Evolutionary conservation across 192 early-diverging fungal genomes (phyloP).

Genomic region (Backusella liffmaniae): DNA sequence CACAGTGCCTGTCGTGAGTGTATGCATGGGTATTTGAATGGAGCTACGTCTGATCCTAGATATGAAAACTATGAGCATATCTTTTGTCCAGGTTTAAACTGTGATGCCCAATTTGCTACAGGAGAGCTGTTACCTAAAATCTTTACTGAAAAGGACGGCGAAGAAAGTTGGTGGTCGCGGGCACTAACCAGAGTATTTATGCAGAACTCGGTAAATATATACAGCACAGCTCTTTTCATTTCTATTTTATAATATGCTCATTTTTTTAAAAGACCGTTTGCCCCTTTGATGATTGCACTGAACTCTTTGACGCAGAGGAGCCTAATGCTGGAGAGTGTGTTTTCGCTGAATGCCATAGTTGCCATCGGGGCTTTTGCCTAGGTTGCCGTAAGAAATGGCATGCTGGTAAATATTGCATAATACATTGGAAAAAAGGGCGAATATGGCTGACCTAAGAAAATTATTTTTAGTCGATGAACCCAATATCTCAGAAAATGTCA

Average conservation of each 20-base stretch:
- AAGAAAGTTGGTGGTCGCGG: background rate
- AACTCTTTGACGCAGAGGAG: background rate
- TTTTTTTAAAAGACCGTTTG: background rate
- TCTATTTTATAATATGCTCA: background rate
- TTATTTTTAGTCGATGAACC: background rate
- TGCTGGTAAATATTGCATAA: background rate
- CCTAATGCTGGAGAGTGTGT: background rate
- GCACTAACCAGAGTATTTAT: background rate
- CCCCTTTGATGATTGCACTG: background rate
- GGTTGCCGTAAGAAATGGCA: background rate
- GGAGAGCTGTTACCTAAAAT: background rate
- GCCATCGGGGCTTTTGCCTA: slow-evolving; percentile 4
- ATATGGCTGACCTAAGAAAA: background rate
- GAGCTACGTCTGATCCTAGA: background rate
- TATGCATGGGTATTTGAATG: background rate
- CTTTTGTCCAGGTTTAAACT: background rate
- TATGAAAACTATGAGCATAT: background rate
- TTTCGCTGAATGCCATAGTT: background rate
- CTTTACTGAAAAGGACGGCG: background rate
- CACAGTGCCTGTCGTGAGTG: background rate
- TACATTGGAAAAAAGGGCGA: background rate
- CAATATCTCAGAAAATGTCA: background rate
- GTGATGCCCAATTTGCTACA: background rate
- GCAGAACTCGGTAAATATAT: background rate
- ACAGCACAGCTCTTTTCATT: background rate